Evolutionary conservation across 768 basidiomycete species (phyloP).

Genomic region (Lactarius evosmus): DNA sequence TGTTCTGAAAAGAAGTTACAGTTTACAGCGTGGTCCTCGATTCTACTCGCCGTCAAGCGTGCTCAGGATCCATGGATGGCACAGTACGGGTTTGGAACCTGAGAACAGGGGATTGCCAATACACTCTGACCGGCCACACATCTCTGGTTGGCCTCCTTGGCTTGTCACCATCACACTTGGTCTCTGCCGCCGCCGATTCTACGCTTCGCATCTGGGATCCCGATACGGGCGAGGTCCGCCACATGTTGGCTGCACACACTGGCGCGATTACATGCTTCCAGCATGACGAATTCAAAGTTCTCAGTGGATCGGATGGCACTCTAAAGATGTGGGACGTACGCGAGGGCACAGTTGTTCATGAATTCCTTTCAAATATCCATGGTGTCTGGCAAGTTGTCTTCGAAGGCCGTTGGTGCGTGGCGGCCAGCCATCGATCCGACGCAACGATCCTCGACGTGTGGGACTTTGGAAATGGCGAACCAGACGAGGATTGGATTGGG

Average conservation of each 20-base stretch:
- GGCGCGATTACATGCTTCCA: slow-evolving; percentile 99
- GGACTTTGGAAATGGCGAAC: slow-evolving; percentile 73
- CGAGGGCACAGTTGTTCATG: slow-evolving; percentile 81
- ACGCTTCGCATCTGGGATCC: slow-evolving; percentile 95
- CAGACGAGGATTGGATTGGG: slow-evolving; percentile 78
- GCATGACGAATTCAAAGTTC: slow-evolving; percentile 95
- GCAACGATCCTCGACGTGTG: slow-evolving; percentile 82
- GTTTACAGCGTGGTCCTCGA: slow-evolving; percentile 97
- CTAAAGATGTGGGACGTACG: slow-evolving; percentile 97
- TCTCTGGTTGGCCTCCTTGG: slow-evolving; percentile 93
- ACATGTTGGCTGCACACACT: slow-evolving; percentile 84
- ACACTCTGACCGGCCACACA: slow-evolving; percentile 85
- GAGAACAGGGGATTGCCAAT: slow-evolving; percentile 72
- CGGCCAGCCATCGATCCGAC: slow-evolving; percentile 81
- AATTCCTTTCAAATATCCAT: slow-evolving; percentile 85
- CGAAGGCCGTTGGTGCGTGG: slow-evolving; percentile 91
- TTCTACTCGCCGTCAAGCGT: slow-evolving; percentile 79
- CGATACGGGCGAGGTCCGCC: slow-evolving; percentile 70
- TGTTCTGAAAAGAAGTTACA: slow-evolving; percentile 34
- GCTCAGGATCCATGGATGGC: slow-evolving; percentile 97
- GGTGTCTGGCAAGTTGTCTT: slow-evolving; percentile 99
- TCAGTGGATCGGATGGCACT: slow-evolving; percentile 93
- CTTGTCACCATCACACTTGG: slow-evolving; percentile 83
- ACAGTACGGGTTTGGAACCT: slow-evolving; percentile 95
- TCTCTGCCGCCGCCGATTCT: slow-evolving; percentile 95